Evolutionary conservation across 805 yeast species (phyloP), one percentile per base, ranked within the genome.

Genomic region (Metschnikowia aberdeeniae): DNA sequence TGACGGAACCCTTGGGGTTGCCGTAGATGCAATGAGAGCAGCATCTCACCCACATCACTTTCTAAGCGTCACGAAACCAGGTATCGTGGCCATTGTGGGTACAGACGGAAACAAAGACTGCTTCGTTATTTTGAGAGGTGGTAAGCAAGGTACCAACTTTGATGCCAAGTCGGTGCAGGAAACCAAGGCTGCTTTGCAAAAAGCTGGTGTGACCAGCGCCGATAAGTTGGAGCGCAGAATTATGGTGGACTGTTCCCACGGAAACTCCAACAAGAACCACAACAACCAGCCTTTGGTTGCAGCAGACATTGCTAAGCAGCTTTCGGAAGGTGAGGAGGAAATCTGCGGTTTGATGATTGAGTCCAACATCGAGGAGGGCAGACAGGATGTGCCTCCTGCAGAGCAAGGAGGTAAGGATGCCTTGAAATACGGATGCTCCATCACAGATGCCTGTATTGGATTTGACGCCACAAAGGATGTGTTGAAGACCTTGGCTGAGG

Each of bases 201-300:
- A 70, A 52, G 63, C 73, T 34, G 65, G 73, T 55, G 70, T 68
- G 50, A 70, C 77, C 19, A 68, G 67, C 55, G 67, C 70, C 32
- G 61, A 60, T 37, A 76, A 77, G 42, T 79, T 70, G 30, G 68
- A 76, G 56, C 82, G 74, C 47, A 68, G 64, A 49, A 67, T 76
- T 70, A 93, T 93, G 99, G 86, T 93, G 51, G 99, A 93, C 72
- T 93, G 97, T 72, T 90, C 97, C 38, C 99, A 93, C 70, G 99
- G 97, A 59, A 93, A 93, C 76, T 89, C 97, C 32, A 82, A 77
- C 68, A 93, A 93, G 72, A 93, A 93, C 72, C 89, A 80, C 82
- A 80, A 82, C 64, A 93, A 93, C 73, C 99, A 93, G 73, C 97
- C 99, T 48, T 82, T 77, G 66, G 99, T 93, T n/a, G 83, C 89